Conservation (phyloP, 2,329 filamentous ascomycete species). For the Sphaerulina populicola region DNA sequence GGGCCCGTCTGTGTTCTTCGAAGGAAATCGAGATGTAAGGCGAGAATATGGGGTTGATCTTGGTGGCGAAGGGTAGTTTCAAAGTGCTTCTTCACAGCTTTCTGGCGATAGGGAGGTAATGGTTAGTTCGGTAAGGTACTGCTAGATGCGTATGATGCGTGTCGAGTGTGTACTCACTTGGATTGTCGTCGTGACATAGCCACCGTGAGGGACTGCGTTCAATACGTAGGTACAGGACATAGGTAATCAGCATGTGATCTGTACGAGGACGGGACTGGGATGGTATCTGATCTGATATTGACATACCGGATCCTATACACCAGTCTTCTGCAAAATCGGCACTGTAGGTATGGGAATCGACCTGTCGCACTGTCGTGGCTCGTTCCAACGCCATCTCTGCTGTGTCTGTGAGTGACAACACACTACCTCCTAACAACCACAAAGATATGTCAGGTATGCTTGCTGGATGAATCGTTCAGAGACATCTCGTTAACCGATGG, state of each 20-base stretch:
- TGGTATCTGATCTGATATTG: no score
- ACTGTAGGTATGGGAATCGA: constrained; percentile 51
- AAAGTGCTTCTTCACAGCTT: constrained; percentile 53
- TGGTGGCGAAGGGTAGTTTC: constrained; percentile 48
- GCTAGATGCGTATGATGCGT: constrained; percentile 1
- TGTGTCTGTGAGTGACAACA: not conserved
- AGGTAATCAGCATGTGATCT: constrained; percentile 2
- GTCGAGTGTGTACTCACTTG: constrained; percentile 12
- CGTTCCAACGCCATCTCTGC: constrained; percentile 22
- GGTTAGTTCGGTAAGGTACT: no score
- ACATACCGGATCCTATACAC: constrained; percentile 56
- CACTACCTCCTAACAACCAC: no score
- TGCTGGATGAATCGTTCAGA: no score
- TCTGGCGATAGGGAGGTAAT: constrained; percentile 32
- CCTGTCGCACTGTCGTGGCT: constrained; percentile 43
- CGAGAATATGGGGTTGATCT: constrained; percentile 55
- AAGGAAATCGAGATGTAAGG: constrained; percentile 58
- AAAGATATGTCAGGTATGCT: no score
- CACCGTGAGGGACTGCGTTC: constrained; percentile 58
- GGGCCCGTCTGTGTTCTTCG: constrained; percentile 53
- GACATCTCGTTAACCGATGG: no score
- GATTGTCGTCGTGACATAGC: constrained; percentile 58
- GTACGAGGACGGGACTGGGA: constrained; percentile 2
- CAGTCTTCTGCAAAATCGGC: constrained; percentile 51
- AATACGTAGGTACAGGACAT: not conserved